Conservation (phyloP, 345 rosid genomes). For the Dipteronia sinensis region DNA sequence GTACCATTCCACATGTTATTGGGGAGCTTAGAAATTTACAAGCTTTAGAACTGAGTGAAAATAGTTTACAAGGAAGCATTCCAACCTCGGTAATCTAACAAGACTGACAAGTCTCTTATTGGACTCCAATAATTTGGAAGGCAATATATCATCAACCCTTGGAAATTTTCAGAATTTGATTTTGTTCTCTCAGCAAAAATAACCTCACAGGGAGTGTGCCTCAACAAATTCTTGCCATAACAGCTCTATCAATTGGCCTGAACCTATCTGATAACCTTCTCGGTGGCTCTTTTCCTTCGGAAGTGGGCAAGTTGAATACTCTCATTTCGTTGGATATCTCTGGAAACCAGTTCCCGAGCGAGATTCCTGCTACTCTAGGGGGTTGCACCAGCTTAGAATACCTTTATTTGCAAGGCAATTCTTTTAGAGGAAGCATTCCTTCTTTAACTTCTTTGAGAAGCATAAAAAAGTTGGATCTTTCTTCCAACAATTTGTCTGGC, state of each 20-base stretch:
- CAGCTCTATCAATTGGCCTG: slow-evolving; percentile 2
- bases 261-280: slow-evolving; percentile 11
- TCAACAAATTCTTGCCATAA: not conserved
- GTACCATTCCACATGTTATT: slow-evolving; percentile 2
- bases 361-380: slow-evolving; percentile 16
- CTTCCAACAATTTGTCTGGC: slow-evolving; percentile 19
- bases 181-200: slow-evolving; percentile 5
- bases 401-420: slow-evolving; percentile 8
- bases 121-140: slow-evolving; percentile 8
- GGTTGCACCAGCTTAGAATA: slow-evolving; percentile 1
- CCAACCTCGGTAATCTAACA: slow-evolving; percentile 14
- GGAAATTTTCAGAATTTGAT: slow-evolving; percentile 16
- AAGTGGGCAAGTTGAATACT: slow-evolving; percentile 6
- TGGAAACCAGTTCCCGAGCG: slow-evolving; percentile 1
- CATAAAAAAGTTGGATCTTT: slow-evolving; percentile 8
- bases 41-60: not conserved
- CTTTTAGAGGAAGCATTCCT: slow-evolving; percentile 20
- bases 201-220: slow-evolving; percentile 22
- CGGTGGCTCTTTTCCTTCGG: slow-evolving; percentile 12
- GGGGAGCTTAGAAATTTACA: not conserved
- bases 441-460: slow-evolving; percentile 20
- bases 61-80: slow-evolving; percentile 15
- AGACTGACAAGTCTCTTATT: not conserved
- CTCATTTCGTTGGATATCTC: not conserved
- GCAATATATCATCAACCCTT: slow-evolving; percentile 22